Base-by-base conservation (phyloP, 257 asterid genomes). In the Primulina eburnea region DNA sequence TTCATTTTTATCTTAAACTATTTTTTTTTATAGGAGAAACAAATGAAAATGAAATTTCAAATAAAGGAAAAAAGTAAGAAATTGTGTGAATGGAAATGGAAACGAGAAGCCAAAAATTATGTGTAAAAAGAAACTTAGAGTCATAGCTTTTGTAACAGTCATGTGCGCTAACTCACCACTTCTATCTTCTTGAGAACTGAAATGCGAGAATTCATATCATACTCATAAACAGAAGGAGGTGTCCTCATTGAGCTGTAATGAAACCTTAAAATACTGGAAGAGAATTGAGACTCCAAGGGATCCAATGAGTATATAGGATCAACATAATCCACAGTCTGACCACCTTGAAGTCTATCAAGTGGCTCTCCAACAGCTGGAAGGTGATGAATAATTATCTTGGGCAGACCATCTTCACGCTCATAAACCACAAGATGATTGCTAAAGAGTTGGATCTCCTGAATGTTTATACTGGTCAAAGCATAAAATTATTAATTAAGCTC, bases 111-210 rank as follows among this genome's bases (percentile, higher is more conserved):
- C 60, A 67, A 58, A 67, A 65, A 71, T 71, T 43, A 50, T 66
- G 34, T 40, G 20, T 30, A 53, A 24, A 66, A 66, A 71, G 21
- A 43, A 32, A 43, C 65, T 67, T 57, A 60, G 33, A 62, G 34
- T 67, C 9, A 67, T 24, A 24, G 11, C 38, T 33, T 71, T 65
- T 17, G 66, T 24, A 56, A 52, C 26, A 24, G 67, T 43, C 24
- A 74, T 24, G 65, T 61, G 32, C 5, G 20, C 40, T 50, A 73
- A 79, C 95, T 77, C 69, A 93, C 99, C 81, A 65, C 77, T 69
- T 89, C 96, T 74, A 74, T 86, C 90, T 93, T 90, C 85, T 93
- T 93, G 77, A 84, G 84, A 81, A 86, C 96, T 34, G 95, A 93
- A 81, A 85, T 72, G 72, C 90, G 95, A 5, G 90, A 78, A 74